phyloP scores from a whole-genome alignment of 257 asterid genomes.

The Verbena officinalis region DNA sequence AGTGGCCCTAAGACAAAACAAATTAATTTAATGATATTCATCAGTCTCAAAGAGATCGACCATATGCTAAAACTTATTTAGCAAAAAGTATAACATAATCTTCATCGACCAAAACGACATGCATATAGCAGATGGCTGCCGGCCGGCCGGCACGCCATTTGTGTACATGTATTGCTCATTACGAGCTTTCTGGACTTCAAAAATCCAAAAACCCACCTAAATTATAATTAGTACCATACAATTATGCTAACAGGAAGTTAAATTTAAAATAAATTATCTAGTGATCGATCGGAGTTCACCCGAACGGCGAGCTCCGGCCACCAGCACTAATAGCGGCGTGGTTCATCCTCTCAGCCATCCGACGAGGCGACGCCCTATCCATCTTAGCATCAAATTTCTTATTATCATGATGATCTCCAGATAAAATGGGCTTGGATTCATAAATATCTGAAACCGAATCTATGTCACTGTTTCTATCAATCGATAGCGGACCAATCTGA shows the following conservation, averaged over 20 bases:
- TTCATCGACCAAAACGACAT: conserved; percentile 22
- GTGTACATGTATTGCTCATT: conserved; percentile 11
- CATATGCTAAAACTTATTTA: conserved; percentile 32
- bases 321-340: conserved; percentile 41
- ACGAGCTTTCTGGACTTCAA: too few relatives aligned
- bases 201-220: conserved; percentile 28
- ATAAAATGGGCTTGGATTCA: conserved; percentile 53
- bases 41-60: conserved; percentile 17
- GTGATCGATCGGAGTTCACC: conserved; percentile 32
- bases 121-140: background rate
- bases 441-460: conserved; percentile 56
- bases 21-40: conserved; percentile 15
- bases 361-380: conserved; percentile 55
- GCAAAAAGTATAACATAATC: background rate
- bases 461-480: conserved; percentile 42
- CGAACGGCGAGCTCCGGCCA: conserved; percentile 61
- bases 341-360: conserved; percentile 40
- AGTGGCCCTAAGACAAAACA: conserved; percentile 1
- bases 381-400: conserved; percentile 46
- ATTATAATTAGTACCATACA: conserved; percentile 9
- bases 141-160: background rate
- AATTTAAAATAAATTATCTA: background rate
- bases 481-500: conserved; percentile 47
- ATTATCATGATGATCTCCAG: conserved; percentile 36
- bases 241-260: background rate